Evolutionary conservation across 495 filamentous ascomycete species (phyloP), one percentile per base, ranked within the genome.

Genomic region (Penicillium odoratum): DNA sequence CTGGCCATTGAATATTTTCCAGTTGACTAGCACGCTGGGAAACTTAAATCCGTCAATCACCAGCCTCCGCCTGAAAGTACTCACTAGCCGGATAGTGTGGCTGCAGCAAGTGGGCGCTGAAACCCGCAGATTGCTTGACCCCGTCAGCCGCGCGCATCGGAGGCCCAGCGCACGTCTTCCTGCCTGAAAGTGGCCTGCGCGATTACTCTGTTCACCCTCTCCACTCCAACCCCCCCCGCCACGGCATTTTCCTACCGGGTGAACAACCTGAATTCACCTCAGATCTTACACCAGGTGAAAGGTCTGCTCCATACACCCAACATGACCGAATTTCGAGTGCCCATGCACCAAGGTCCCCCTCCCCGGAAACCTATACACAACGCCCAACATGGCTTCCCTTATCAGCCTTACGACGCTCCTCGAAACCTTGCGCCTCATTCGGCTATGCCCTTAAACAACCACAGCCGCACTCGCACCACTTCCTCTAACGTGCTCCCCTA

Each of bases 401-500:
- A 70, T 46, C 73, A 72, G 56, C n/a, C 62, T 16, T 74, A 75
- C 55, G 67, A 70, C 55, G 61, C 59, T 36, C 67, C 67, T 9
- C 66, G 69, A 42, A 61, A 63, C 30, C 59, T 73, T 46, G 62
- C 64, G 30, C 70, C 68, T 51, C 70, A 74, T 56, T 64, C 69
- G 18, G 65, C 67, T 28, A 46, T 55, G 33, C 61, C 70, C 28
- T 63, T 64, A 48, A 71, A 69, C 48, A 66, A 69, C 38, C 68
- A 66, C 81, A 88, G 69, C 75, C 79, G 83, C 48, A 79, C 77
- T 53, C 77, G 84, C 56, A 85, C 84, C 13, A 83, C 84, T 9
- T 88, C 85, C 15, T 88, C 85, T 26, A 81, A 77, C 63, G 77
- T 74, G 38, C 78, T 85, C 45, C 83, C 84, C 16, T 70, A 78